Conservation (phyloP, 1,284 basidiomycete genomes). For the Caloboletus inedulis region DNA sequence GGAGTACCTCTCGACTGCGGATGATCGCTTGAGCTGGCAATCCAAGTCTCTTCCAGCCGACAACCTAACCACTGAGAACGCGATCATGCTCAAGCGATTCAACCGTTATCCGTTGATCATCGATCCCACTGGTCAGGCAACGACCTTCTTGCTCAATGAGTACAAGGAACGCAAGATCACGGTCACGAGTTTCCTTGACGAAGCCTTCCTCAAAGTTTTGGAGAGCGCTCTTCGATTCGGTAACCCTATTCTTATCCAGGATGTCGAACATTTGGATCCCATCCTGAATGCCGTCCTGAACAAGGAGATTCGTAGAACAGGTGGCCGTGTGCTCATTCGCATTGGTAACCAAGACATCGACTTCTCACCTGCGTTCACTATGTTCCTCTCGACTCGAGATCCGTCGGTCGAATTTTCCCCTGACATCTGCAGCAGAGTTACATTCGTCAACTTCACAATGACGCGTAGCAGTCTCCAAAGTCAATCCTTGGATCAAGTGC, state of each 20-base stretch:
- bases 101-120: conserved; percentile 98
- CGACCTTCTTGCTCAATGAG: conserved; percentile 90
- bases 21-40: conserved; percentile 95
- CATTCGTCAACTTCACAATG: conserved; percentile 99
- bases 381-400: conserved; percentile 98
- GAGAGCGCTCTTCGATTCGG: conserved; percentile 99
- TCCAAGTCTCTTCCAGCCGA: conserved; percentile 93
- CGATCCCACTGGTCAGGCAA: conserved; percentile 99
- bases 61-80: conserved; percentile 96
- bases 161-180: conserved; percentile 97
- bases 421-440: conserved; percentile 97
- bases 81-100: conserved; percentile 98
- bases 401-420: conserved; percentile 98
- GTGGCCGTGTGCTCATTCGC: conserved; percentile 96
- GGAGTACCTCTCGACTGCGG: conserved; percentile 96
- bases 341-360: conserved; percentile 99
- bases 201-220: conserved; percentile 96
- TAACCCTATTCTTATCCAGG: conserved; percentile 95
- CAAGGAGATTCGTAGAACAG: conserved; percentile 92
- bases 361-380: conserved; percentile 97
- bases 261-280: conserved; percentile 97
- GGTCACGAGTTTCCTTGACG: conserved; percentile 97
- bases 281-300: conserved; percentile 98
- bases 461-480: conserved; percentile 97
- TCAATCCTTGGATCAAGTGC: conserved; percentile 95